Conservation (phyloP, 2,329 filamentous ascomycete species). For the Graphiopsis chlorocephala region DNA sequence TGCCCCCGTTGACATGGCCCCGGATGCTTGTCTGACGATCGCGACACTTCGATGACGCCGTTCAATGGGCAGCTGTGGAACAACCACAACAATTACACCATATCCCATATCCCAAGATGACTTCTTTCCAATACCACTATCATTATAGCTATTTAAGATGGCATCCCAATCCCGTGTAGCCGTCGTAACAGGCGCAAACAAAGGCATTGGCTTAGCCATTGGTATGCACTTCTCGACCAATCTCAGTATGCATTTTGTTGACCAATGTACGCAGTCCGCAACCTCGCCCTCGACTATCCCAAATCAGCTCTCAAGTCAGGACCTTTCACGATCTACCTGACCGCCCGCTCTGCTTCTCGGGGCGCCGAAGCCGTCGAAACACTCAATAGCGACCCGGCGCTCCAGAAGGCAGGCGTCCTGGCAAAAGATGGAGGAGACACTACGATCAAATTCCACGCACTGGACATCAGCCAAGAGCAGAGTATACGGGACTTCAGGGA, state of each 20-base stretch:
- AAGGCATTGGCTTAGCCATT: constrained; percentile 51
- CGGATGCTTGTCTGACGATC: neutral
- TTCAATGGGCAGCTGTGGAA: neutral
- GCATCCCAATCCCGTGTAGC: constrained; percentile 41
- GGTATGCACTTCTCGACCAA: constrained; percentile 29
- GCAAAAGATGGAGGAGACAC: constrained; percentile 42
- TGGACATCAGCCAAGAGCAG: constrained; percentile 48
- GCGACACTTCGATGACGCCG: neutral
- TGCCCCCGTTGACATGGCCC: neutral
- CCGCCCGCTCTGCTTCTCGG: constrained; percentile 48
- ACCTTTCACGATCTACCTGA: constrained; percentile 53
- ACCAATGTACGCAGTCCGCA: constrained; percentile 40
- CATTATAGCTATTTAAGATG: constrained; percentile 19
- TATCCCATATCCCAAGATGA: neutral
- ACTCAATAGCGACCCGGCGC: constrained; percentile 43
- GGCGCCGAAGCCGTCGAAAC: constrained; percentile 48
- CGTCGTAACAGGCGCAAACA: constrained; percentile 56
- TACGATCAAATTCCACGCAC: constrained; percentile 47
- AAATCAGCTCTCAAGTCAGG: constrained; percentile 47
- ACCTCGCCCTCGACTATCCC: constrained; percentile 54
- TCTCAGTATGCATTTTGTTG: neutral
- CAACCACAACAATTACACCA: neutral
- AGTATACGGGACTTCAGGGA: constrained; percentile 46
- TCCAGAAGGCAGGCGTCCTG: constrained; percentile 49
- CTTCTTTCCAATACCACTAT: neutral